Evolutionary conservation across 2,329 filamentous ascomycete genomes (phyloP).

Genomic region (Salinomyces thailandicus): DNA sequence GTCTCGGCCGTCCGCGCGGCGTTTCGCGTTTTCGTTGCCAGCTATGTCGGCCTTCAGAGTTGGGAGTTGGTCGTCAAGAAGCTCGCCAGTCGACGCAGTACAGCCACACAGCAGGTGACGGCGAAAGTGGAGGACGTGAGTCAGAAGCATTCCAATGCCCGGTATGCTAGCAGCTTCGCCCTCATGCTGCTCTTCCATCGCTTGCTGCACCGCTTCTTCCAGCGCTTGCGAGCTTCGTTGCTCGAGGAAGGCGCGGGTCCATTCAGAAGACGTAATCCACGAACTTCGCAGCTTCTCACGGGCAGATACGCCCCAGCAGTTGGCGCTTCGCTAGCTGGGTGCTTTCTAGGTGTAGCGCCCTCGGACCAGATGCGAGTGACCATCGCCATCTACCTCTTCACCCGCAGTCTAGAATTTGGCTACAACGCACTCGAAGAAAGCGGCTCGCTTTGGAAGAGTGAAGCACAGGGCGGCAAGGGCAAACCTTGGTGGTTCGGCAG

Average conservation of each 20-base stretch:
- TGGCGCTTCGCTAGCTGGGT: conserved; percentile 78
- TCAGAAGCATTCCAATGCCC: conserved; percentile 46
- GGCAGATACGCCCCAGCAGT: conserved; percentile 77
- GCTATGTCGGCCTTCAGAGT: conserved; percentile 36
- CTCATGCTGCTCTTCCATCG: conserved; percentile 81
- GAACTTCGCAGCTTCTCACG: conserved; percentile 62
- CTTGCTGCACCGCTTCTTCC: conserved; percentile 81
- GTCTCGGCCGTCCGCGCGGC: conserved; percentile 37
- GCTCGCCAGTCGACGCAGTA: conserved; percentile 25
- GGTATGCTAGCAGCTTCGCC: conserved; percentile 72
- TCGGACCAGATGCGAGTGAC: conserved; percentile 63
- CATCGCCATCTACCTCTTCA: conserved; percentile 70
- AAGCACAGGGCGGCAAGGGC: conserved; percentile 34
- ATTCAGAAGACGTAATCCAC: conserved; percentile 75
- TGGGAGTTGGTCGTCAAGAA: conserved; percentile 34
- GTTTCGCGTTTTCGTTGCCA: conserved; percentile 34
- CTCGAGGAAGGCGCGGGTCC: conserved; percentile 65
- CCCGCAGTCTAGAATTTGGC: conserved; percentile 70
- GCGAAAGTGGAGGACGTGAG: not conserved
- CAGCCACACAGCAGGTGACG: conserved; percentile 3
- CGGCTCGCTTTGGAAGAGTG: conserved; percentile 38
- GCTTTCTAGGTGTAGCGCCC: conserved; percentile 68
- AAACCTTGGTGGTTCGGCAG: conserved; percentile 56
- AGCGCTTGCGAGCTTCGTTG: conserved; percentile 64
- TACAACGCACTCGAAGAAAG: conserved; percentile 76